Percentiles rank a stretch among this genome's conserved stretches.
Evolutionary conservation across 331 rosid genomes (phyloP).

Genomic region (Arachis monticola): DNA sequence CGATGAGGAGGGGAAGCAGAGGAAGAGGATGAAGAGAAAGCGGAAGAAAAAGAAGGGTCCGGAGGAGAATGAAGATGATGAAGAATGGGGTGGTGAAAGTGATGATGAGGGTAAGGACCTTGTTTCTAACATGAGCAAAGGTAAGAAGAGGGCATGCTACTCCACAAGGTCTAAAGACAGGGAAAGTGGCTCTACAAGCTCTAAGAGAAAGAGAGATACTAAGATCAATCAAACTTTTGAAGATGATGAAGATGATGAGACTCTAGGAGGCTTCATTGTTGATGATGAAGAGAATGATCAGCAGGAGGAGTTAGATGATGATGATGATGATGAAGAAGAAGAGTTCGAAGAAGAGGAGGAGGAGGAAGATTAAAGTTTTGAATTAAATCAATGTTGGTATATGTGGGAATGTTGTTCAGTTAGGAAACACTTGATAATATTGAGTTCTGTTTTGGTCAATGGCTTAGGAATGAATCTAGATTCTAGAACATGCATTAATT

Average conservation of each 20-base stretch:
- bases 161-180: constrained; percentile 63
- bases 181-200: constrained; percentile 34
- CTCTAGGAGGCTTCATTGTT: constrained; percentile 85
- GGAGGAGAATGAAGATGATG: constrained; percentile 52
- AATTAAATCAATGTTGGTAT: neutral
- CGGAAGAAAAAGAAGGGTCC: constrained; percentile 52
- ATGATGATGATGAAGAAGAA: constrained; percentile 54
- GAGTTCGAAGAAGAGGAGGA: constrained; percentile 62
- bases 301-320: constrained; percentile 43
- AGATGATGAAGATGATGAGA: constrained; percentile 52
- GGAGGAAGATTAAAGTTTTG: constrained; percentile 41
- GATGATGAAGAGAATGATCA: constrained; percentile 59
- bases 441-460: neutral
- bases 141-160: constrained; percentile 46
- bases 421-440: neutral
- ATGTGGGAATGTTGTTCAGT: neutral
- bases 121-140: constrained; percentile 51
- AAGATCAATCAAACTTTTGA: constrained; percentile 34
- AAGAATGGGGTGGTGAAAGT: constrained; percentile 73
- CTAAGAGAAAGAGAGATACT: constrained; percentile 43
- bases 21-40: constrained; percentile 21
- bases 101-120: constrained; percentile 57
- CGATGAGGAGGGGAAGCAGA: constrained; percentile 43
- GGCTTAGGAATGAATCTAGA: neutral
- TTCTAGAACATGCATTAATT: too few relatives aligned